Evolutionary conservation across 2,329 filamentous ascomycete genomes (phyloP).

Genomic region (Aureobasidium zeae): DNA sequence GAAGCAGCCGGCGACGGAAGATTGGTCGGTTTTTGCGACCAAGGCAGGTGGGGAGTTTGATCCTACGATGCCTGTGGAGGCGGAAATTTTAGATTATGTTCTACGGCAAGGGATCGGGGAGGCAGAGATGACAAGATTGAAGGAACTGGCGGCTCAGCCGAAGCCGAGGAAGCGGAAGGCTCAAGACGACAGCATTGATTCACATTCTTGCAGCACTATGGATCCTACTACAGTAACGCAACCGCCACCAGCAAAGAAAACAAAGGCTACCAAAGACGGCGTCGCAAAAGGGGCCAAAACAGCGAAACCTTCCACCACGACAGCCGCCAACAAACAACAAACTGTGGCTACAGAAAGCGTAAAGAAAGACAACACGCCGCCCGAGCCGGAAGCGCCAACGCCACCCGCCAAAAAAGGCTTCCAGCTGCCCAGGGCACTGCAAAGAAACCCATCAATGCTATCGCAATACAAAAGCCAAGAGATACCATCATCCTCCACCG

Average conservation of each 20-base stretch:
- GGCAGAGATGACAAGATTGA: not conserved
- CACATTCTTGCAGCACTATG: not conserved
- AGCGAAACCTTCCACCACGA: not conserved
- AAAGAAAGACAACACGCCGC: not conserved
- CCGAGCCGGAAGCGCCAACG: not conserved
- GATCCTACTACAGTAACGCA: not conserved
- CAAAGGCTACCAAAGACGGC: not conserved
- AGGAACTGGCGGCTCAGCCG: not conserved
- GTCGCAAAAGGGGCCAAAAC: not conserved
- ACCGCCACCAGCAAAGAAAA: not conserved
- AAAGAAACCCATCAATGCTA: not conserved
- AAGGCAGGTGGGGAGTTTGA: conserved; percentile 29
- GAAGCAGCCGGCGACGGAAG: conserved; percentile 20
- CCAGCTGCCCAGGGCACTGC: not conserved
- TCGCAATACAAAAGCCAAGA: not conserved
- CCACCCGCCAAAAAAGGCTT: conserved; percentile 2
- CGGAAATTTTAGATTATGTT: conserved; percentile 30
- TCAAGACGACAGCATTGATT: not conserved
- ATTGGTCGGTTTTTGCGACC: conserved; percentile 25
- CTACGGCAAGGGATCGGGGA: conserved; percentile 26
- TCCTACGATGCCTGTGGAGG: conserved; percentile 27
- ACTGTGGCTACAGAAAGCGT: not conserved
- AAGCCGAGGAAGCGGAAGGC: conserved; percentile 10
- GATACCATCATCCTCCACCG: not conserved
- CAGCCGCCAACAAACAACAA: not conserved